Evolutionary conservation across 257 asterid species (phyloP).

Genomic region (Solanum bulbocastanum): DNA sequence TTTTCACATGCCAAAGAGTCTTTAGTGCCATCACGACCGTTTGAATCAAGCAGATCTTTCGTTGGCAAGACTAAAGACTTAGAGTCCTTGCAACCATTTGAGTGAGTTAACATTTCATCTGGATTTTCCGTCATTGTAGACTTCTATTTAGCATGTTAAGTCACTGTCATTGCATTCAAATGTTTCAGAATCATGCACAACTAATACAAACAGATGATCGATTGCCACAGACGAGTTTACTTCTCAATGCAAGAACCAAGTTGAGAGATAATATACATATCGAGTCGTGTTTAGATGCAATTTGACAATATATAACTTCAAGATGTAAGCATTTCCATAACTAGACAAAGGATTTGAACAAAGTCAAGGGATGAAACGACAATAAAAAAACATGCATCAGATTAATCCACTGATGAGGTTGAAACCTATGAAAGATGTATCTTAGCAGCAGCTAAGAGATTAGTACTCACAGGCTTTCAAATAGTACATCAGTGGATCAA

Average conservation of each 20-base stretch:
- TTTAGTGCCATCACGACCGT: constrained; percentile 12
- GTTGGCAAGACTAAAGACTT: constrained; percentile 19
- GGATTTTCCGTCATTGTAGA: constrained; percentile 49
- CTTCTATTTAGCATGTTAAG: constrained; percentile 27
- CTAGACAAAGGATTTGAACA: background rate
- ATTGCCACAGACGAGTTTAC: background rate
- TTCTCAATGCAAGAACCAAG: background rate
- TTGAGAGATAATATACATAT: background rate
- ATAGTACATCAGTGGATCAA: constrained; percentile 30
- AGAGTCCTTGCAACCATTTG: constrained; percentile 21
- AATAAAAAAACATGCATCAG: background rate
- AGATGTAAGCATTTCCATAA: background rate
- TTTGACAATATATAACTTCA: background rate
- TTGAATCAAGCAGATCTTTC: constrained; percentile 20
- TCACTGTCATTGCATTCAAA: constrained; percentile 25
- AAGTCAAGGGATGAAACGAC: background rate
- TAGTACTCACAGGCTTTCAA: constrained; percentile 40
- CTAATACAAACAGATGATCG: background rate
- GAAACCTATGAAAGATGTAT: background rate
- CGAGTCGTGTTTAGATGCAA: background rate
- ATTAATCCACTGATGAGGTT: background rate
- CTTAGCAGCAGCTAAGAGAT: background rate
- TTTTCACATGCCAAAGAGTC: constrained; percentile 18
- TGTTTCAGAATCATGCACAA: constrained; percentile 8
- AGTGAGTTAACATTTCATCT: constrained; percentile 18